phyloP scores from a whole-genome alignment of 169 alveolate species.

The Condylostoma magnum region DNA sequence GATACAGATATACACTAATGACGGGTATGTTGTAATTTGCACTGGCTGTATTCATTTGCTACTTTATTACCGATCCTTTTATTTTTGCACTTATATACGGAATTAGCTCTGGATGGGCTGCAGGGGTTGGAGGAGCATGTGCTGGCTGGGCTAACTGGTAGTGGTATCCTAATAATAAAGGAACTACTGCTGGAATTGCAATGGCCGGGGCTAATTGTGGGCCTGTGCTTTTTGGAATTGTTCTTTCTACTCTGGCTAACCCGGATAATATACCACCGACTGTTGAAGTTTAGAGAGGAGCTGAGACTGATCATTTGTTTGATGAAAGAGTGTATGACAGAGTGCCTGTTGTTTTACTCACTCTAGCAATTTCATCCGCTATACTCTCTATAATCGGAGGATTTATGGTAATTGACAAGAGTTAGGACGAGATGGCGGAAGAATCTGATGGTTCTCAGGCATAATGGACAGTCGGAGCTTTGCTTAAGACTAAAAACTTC shows the following conservation, averaged over 20 bases:
- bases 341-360: no score
- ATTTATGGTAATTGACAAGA: no score
- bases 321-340: no score
- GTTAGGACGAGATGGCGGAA: no score
- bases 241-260: neutral
- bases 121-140: neutral
- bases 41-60: neutral
- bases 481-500: neutral
- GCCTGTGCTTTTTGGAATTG: neutral
- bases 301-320: no score
- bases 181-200: neutral
- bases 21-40: neutral
- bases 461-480: neutral
- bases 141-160: neutral
- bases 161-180: neutral
- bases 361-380: no score
- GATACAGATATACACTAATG: neutral
- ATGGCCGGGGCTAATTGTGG: neutral
- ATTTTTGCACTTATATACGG: neutral
- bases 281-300: no score
- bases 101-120: neutral
- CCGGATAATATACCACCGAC: neutral
- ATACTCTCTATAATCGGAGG: no score
- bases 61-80: neutral
- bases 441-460: no score